phyloP scores from a whole-genome alignment of 345 rosid species.

The Dipteronia sinensis region DNA sequence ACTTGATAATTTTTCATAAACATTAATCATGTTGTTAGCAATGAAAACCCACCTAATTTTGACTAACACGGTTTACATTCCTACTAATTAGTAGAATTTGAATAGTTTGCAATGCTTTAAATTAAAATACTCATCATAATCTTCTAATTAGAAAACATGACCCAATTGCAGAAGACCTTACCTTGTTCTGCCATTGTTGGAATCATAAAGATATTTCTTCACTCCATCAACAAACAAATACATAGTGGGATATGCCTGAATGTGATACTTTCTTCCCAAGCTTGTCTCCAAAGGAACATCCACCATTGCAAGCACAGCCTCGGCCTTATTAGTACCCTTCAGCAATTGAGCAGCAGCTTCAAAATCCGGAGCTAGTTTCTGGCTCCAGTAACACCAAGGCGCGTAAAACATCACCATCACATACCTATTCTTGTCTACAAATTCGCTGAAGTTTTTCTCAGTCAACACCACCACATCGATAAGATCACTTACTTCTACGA shows the following conservation, averaged over 20 bases:
- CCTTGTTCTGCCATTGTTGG: constrained; percentile 23
- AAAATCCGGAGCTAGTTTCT: constrained; percentile 41
- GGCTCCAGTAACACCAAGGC: constrained; percentile 54
- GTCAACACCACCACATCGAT: constrained; percentile 43
- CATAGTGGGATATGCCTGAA: constrained; percentile 25
- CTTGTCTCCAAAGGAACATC: constrained; percentile 31
- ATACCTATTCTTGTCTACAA: constrained; percentile 34
- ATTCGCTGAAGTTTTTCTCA: constrained; percentile 43
- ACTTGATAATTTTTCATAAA: too few species aligned
- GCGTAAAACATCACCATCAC: constrained; percentile 44
- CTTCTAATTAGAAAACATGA: background rate
- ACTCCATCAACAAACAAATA: constrained; percentile 24
- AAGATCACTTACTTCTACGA: too few species aligned
- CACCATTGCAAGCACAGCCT: constrained; percentile 51
- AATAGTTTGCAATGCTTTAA: background rate
- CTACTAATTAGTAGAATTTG: too few species aligned
- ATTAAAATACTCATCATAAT: too few species aligned
- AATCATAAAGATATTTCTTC: background rate
- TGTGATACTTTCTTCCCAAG: background rate
- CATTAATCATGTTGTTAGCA: too few species aligned
- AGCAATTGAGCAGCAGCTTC: constrained; percentile 51
- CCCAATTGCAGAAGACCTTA: constrained; percentile 9
- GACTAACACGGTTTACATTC: background rate
- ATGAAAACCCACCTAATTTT: too few species aligned
- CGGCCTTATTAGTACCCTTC: constrained; percentile 38